Conservation (phyloP, 148 eudicot genomes). For the Chenopodium formosanum region DNA sequence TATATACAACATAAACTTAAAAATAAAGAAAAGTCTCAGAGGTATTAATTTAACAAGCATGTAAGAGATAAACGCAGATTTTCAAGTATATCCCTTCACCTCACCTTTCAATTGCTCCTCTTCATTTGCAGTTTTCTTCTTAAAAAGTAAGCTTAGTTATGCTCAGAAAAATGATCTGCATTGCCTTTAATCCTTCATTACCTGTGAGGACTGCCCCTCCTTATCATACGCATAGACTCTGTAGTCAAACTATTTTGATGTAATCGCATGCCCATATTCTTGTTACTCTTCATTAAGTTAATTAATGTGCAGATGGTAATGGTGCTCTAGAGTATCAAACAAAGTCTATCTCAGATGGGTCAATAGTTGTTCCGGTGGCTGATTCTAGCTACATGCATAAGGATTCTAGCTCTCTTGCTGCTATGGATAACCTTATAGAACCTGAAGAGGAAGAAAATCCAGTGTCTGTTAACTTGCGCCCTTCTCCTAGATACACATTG, state of each 20-base stretch:
- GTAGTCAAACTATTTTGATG: background rate
- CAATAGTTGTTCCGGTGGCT: slow-evolving; percentile 31
- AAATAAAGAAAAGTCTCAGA: too few species aligned
- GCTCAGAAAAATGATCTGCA: background rate
- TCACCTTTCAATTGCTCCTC: background rate
- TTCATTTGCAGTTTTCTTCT: background rate
- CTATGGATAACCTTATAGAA: slow-evolving; percentile 34
- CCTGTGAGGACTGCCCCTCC: background rate
- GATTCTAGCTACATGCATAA: slow-evolving; percentile 29
- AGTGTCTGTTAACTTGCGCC: slow-evolving; percentile 33
- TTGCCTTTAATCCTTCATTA: background rate
- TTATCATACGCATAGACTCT: background rate
- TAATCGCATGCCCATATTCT: background rate
- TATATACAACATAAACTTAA: too few species aligned
- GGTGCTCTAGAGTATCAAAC: slow-evolving; percentile 29
- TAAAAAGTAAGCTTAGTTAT: background rate
- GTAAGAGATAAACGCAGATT: too few species aligned
- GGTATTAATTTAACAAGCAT: too few species aligned
- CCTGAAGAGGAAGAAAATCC: slow-evolving; percentile 50
- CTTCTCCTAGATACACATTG: slow-evolving; percentile 66
- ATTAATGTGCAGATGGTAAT: slow-evolving; percentile 33
- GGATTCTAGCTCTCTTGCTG: slow-evolving; percentile 32
- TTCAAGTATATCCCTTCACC: background rate
- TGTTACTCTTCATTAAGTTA: slow-evolving; percentile 1
- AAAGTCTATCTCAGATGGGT: slow-evolving; percentile 35